Base-by-base conservation (phyloP, 2,329 filamentous ascomycete species). In the Claviceps spartinae region DNA sequence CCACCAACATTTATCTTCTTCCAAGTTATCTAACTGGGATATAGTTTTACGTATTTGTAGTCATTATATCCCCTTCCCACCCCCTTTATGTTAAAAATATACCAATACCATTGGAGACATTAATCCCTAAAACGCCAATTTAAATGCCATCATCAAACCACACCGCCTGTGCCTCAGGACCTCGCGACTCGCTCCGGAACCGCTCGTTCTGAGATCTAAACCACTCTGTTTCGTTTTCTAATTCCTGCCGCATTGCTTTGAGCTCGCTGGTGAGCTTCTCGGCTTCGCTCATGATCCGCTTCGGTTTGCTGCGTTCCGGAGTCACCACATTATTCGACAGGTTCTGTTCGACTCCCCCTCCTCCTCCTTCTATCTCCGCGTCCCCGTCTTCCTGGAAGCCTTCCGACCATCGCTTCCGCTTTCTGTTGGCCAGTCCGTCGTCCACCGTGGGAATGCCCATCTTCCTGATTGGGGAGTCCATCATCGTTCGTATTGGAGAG, bases 171-270 rank as follows among this genome's bases (percentile, higher is more conserved):
- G 67, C 65, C 30, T 63, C 63, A 5, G 55, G 26, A 2, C 34
- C 63, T 53, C 65, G 63, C 49, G 56, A 53, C 41, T 69, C 67
- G 53, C 63, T 68, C 50, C 68, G 67, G 54, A 76, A 55, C 42
- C 64, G 65, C 51, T 70, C 67, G 40, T 69, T 73, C 59, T 76
- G 72, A 50, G 68, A 66, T 50, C 62, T 64, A 58, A 71, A 74
- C 73, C 73, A 76, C 20, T 66, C 63, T n/a, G 65, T 66, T 16
- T 67, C 71, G 55, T 74, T 67, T 54, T 75, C 70, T 62, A 76
- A 66, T 52, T 74, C 72, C 52, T 68, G 63, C 14, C 70, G 65
- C 56, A 72, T 63, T 49, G 65, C 64, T 40, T 65, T 65, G 42
- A 76, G 65, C 55, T 75, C 71, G 37, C 57, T 62, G 46, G 68